A percentile compares a stretch with the other conserved stretches of the same genome.
These are phyloP conservation scores for Fusarium neocosmosporiellum DNA, from an alignment of 2,329 filamentous ascomycete species.

Conservation along the genomic window DNA sequence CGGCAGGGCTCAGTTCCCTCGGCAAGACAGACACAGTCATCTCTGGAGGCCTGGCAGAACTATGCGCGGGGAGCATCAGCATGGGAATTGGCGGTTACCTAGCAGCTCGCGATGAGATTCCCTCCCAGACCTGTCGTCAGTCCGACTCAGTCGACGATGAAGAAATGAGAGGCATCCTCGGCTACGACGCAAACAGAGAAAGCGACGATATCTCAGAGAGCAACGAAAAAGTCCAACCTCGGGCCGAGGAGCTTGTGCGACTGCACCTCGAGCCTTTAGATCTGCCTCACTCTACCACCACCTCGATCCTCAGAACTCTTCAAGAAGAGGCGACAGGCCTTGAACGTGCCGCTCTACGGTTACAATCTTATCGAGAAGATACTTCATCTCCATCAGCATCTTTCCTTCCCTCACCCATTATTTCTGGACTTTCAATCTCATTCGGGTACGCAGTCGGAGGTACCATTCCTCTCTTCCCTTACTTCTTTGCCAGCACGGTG, in stretches of 20 bases:
- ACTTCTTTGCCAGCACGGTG: slow-evolving; percentile 62
- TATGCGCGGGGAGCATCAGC: slow-evolving; percentile 77
- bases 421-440: slow-evolving; percentile 69
- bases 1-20: slow-evolving; percentile 73
- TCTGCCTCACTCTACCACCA: slow-evolving; percentile 37
- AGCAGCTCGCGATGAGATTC: slow-evolving; percentile 60
- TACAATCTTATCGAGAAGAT: slow-evolving; percentile 32
- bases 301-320: slow-evolving; percentile 42
- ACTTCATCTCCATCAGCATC: neutral
- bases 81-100: slow-evolving; percentile 81
- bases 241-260: slow-evolving; percentile 41
- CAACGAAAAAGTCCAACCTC: slow-evolving; percentile 16
- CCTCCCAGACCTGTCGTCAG: neutral
- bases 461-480: slow-evolving; percentile 70
- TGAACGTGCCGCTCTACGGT: slow-evolving; percentile 27
- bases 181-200: slow-evolving; percentile 27
- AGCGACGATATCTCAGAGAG: neutral
- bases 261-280: slow-evolving; percentile 48
- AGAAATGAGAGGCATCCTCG: slow-evolving; percentile 43
- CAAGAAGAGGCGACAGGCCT: slow-evolving; percentile 47
- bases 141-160: slow-evolving; percentile 28
- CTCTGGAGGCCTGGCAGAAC: slow-evolving; percentile 75
- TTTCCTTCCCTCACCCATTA: slow-evolving; percentile 48
- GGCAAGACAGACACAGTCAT: slow-evolving; percentile 72
- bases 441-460: slow-evolving; percentile 72